phyloP scores from a whole-genome alignment of 768 basidiomycete genomes.

The Naematelia encephala region DNA sequence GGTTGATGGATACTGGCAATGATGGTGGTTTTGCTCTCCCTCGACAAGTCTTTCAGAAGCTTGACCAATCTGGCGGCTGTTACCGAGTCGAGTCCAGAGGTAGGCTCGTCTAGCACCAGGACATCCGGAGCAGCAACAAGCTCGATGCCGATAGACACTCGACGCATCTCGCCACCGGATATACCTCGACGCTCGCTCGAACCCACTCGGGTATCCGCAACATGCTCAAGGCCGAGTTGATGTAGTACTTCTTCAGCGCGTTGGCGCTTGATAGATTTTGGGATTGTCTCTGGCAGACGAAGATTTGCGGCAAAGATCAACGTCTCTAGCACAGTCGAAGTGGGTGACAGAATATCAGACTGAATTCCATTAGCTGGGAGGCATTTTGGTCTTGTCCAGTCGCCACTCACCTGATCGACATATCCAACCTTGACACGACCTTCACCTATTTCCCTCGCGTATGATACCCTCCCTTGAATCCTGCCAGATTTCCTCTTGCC shows the following conservation, averaged over 20 bases:
- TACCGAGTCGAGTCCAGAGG: conserved; percentile 74
- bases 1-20: conserved; percentile 88
- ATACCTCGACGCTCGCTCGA: conserved; percentile 75
- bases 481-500: conserved; percentile 74
- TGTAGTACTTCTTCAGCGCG: conserved; percentile 64
- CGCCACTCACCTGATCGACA: conserved; percentile 60
- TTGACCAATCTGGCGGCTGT: conserved; percentile 76
- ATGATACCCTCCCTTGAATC: conserved; percentile 64
- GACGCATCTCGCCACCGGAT: conserved; percentile 84
- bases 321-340: conserved; percentile 75
- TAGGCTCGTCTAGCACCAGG: conserved; percentile 81
- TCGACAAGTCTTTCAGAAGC: conserved; percentile 70
- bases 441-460: conserved; percentile 49
- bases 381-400: conserved; percentile 16
- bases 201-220: conserved; percentile 71
- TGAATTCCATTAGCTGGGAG: conserved; percentile 53
- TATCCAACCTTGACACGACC: conserved; percentile 66
- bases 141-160: conserved; percentile 87
- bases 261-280: conserved; percentile 37
- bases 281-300: conserved; percentile 63
- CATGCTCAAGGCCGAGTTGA: conserved; percentile 69
- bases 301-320: conserved; percentile 81
- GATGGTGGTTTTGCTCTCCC: conserved; percentile 68
- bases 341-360: conserved; percentile 74
- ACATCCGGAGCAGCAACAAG: conserved; percentile 80